Percentiles rank a stretch among this genome's conserved stretches.
phyloP scores from a whole-genome alignment of 2,329 filamentous ascomycete genomes.

The Eutypella sp. region DNA sequence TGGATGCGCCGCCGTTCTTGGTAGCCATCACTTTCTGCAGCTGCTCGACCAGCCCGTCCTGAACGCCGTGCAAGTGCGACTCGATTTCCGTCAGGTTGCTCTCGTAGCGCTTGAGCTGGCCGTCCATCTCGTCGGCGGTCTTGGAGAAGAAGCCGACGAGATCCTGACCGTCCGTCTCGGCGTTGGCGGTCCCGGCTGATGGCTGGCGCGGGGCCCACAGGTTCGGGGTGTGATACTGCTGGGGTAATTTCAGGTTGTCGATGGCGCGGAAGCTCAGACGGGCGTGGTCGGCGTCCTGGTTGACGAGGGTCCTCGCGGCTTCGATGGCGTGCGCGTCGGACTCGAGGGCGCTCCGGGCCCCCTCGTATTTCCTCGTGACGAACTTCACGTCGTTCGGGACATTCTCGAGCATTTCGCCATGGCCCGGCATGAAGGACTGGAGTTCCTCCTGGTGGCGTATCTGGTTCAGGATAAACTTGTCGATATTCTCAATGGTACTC shows the following conservation, averaged over 20 bases:
- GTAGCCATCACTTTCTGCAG: conserved; percentile 48
- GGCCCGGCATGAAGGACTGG: conserved; percentile 59
- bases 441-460: conserved; percentile 75
- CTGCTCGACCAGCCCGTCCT: conserved; percentile 54
- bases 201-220: conserved; percentile 36
- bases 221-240: conserved; percentile 44
- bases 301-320: conserved; percentile 35
- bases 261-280: conserved; percentile 40
- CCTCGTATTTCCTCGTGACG: conserved; percentile 39
- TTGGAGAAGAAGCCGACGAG: conserved; percentile 60
- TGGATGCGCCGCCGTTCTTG: conserved; percentile 30
- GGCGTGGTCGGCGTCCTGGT: conserved; percentile 36
- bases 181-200: conserved; percentile 36
- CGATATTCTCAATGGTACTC: conserved; percentile 69
- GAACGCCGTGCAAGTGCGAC: conserved; percentile 59
- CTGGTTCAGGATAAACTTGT: conserved; percentile 74
- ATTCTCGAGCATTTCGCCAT: conserved; percentile 48
- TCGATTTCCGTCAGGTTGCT: conserved; percentile 60
- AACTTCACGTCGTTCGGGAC: conserved; percentile 41
- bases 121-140: conserved; percentile 56
- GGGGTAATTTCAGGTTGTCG: conserved; percentile 42
- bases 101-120: conserved; percentile 53
- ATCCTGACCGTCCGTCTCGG: conserved; percentile 49
- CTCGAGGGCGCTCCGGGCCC: conserved; percentile 35
- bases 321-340: conserved; percentile 38